Conservation (phyloP, 169 alveolate genomes). For the Plasmodium cynomolgi region DNA sequence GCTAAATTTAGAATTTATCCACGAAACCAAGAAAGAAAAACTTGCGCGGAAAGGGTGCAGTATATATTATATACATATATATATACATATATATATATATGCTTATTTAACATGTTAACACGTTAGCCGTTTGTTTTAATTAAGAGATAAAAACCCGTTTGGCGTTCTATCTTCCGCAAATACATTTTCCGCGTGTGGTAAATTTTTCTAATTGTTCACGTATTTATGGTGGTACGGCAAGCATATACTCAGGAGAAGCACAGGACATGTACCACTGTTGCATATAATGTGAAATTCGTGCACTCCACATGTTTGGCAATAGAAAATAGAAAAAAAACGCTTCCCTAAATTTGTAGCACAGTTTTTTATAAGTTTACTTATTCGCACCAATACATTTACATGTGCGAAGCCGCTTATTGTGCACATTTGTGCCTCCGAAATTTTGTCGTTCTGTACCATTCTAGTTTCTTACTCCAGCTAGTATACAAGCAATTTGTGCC, state of each 20-base stretch:
- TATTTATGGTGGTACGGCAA: background rate
- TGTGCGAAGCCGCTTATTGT: background rate
- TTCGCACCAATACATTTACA: background rate
- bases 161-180: background rate
- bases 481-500: background rate
- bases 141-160: background rate
- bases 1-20: background rate
- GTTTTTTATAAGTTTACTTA: background rate
- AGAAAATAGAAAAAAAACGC: background rate
- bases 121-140: background rate
- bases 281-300: background rate
- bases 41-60: background rate
- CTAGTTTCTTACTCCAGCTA: background rate
- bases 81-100: too few relatives aligned
- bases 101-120: background rate
- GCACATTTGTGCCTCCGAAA: background rate
- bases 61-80: background rate
- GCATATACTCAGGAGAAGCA: background rate
- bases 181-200: background rate
- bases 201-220: background rate
- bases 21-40: background rate
- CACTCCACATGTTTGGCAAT: background rate
- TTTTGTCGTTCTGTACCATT: background rate
- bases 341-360: background rate
- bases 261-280: background rate